Base-by-base conservation (phyloP, 116 monocot species). In the Zostera marina region DNA sequence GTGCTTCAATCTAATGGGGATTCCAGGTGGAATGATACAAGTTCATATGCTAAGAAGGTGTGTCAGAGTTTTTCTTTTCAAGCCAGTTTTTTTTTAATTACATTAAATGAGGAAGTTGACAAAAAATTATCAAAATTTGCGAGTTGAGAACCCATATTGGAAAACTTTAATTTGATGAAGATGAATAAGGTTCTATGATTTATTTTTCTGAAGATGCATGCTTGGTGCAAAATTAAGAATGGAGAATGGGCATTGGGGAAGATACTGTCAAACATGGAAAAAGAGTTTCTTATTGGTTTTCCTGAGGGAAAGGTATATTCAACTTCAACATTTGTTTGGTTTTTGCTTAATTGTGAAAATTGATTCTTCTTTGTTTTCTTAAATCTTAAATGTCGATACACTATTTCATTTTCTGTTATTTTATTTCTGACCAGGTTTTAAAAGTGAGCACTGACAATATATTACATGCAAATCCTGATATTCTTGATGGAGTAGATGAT, bases 401-500 rank as follows among this genome's bases (percentile, higher is more conserved):
- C 32, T 71, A 41, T 9, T 7, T 11, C 48, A 59, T 11, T 58
- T 32, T 26, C 9, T 13, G 1, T 41, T 15, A 39, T 32, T 32
- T 32, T 32, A 32, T 5, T 15, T 12, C 32, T 32, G 5, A 32
- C 17, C 62, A 87, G 87, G 82, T 87, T 54, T 22, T 82, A n/a
- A 82, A 64, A 46, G 43, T 75, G 42, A 70, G 70, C 25, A 63
- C 66, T 53, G 83, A 88, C 15, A 73, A 63, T 62, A 66, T 88
- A 42, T 62, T 83, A 56, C 83, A 77, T 47, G 83, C 83, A 75
- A 88, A 88, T 46, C 88, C 88, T 42, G 88, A 82, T 39, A 88
- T 88, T 63, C 80, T 88, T 53, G 79, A 88, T 54, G 83, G 88
- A 15, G 83, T 88, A 42, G 79, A 88, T 67, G 88, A 88, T 67